These are phyloP conservation scores for Ustilago nuda DNA, from an alignment of 1,284 basidiomycete species.

Conservation along the genomic window DNA sequence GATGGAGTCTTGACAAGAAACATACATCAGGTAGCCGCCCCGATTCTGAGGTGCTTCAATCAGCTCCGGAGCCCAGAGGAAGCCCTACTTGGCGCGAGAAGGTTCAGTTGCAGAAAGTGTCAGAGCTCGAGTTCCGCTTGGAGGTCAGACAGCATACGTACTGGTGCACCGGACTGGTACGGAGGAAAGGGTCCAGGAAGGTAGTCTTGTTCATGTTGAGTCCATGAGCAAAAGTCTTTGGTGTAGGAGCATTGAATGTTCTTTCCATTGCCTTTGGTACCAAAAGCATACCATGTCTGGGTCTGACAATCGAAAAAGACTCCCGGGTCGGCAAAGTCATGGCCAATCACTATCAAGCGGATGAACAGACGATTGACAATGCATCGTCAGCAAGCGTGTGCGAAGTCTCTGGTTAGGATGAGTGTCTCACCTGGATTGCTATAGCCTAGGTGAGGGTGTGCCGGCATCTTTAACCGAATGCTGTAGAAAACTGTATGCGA, in stretches of 20 bases:
- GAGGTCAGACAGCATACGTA: slow-evolving; percentile 10
- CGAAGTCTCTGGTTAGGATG: background rate
- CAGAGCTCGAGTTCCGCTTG: background rate
- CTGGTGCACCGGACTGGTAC: slow-evolving; percentile 39
- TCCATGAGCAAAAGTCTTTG: slow-evolving; percentile 56
- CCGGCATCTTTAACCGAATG: slow-evolving; percentile 27
- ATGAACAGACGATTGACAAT: background rate
- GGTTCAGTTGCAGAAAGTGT: background rate
- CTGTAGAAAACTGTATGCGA: background rate
- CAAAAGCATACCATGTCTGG: slow-evolving; percentile 49
- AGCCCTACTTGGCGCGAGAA: slow-evolving; percentile 24
- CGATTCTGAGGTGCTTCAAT: slow-evolving; percentile 50
- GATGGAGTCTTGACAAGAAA: slow-evolving; percentile 44
- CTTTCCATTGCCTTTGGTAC: slow-evolving; percentile 57
- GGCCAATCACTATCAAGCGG: slow-evolving; percentile 26
- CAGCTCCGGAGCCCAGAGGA: slow-evolving; percentile 58
- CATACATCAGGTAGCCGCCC: slow-evolving; percentile 58
- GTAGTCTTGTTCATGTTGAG: slow-evolving; percentile 47
- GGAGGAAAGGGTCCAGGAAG: slow-evolving; percentile 52
- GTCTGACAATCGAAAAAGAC: slow-evolving; percentile 46
- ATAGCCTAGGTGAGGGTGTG: slow-evolving; percentile 55
- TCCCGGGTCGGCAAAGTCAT: slow-evolving; percentile 60
- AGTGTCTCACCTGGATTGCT: slow-evolving; percentile 44
- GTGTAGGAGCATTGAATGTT: slow-evolving; percentile 54
- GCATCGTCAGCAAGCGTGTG: no score